Base-by-base conservation (phyloP, 2,329 filamentous ascomycete species). In the Monosporascus sp. region DNA sequence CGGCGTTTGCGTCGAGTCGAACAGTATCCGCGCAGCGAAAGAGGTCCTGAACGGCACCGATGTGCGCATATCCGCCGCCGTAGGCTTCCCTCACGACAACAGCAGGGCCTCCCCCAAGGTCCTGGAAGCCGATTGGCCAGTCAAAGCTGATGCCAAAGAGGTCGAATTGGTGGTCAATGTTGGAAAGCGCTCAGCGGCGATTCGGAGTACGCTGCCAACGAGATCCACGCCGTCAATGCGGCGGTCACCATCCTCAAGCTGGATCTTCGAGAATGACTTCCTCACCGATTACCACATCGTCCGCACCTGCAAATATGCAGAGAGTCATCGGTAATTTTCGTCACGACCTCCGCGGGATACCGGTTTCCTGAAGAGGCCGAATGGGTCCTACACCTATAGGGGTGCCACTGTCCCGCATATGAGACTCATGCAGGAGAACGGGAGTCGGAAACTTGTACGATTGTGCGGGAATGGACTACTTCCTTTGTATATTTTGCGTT, bases 91-190 rank as follows among this genome's bases (percentile, higher is more conserved):
- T 0, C 78, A 83, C 59, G 81, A 82, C 2, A 83, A 77, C 64
- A 78, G 73, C 58, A 82, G 76, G 1, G 78, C 75, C 0, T 65
- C 69, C 14, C 72, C 78, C 55, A 85, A 85, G 60, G 73, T 81
- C 1, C 65, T 70, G 24, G 82, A 85, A 59, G 78, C 81, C 0
- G 63, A 63, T 0, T 70, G 71, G 1, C 81, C 80, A 0, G 72
- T 72, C 0, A 58, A 67, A 3, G 72, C 71, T 0, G 81, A 81
- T 2, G 81, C 75, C 1, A 58, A 65, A 1, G 81, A 85, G 62
- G 75, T 85, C 24, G 82, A 84, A 62, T 79, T 84, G 76, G 81
- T 84, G 1, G 70, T 84, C 56, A 84, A 85, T 53, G 65, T 84
- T 11, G 82, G 81, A 83, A 84, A 58, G 81, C 72, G 0, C 72